These are phyloP conservation scores for Orychophragmus violaceus DNA, from an alignment of 345 rosid genomes.

Conservation along the genomic window DNA sequence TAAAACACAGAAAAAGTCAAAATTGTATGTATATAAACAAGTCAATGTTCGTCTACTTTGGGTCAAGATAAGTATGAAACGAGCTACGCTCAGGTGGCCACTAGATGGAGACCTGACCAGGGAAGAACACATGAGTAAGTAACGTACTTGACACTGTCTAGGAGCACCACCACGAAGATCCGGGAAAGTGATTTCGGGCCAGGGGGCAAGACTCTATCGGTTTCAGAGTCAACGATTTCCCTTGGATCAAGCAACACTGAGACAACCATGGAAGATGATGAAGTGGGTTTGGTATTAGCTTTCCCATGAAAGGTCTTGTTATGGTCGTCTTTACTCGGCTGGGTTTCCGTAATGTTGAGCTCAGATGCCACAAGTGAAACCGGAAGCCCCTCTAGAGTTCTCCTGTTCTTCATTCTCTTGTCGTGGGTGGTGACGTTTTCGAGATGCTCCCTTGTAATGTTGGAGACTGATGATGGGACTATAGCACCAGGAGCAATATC, in stretches of 20 bases:
- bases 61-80: conserved; percentile 14
- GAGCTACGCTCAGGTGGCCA: conserved; percentile 44
- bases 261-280: conserved; percentile 76
- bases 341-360: conserved; percentile 43
- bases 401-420: conserved; percentile 55
- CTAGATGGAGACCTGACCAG: conserved; percentile 54
- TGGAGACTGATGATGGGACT: conserved; percentile 56
- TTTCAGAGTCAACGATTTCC: conserved; percentile 61
- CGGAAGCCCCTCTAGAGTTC: conserved; percentile 56
- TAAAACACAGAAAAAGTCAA: not conserved
- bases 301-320: conserved; percentile 44
- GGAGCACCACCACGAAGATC: conserved; percentile 88
- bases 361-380: conserved; percentile 46
- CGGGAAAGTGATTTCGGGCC: conserved; percentile 59
- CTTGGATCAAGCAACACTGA: conserved; percentile 93
- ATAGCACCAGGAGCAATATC: conserved; percentile 69
- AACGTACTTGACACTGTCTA: conserved; percentile 86
- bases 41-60: conserved; percentile 12
- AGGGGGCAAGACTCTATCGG: conserved; percentile 47
- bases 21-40: conserved; percentile 13
- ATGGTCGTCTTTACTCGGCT: conserved; percentile 28
- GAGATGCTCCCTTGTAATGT: conserved; percentile 40
- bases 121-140: conserved; percentile 94
- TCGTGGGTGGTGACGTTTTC: conserved; percentile 38
- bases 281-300: conserved; percentile 26